These are phyloP conservation scores for Pholiota adiposa DNA, from an alignment of 1,284 basidiomycete species.

Conservation along the genomic window DNA sequence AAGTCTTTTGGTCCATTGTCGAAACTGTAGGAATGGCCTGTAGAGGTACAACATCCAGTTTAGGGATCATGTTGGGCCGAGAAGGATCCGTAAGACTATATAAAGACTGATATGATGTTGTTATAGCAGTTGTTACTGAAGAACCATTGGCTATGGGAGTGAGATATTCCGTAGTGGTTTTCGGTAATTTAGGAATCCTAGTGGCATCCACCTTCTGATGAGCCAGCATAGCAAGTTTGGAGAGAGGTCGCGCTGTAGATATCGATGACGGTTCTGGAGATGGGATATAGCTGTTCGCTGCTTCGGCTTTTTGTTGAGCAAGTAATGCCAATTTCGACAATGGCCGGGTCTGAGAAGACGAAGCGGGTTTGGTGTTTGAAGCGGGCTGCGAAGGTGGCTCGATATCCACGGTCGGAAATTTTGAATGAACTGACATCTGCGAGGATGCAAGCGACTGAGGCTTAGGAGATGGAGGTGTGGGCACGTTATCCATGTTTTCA, in stretches of 20 bases:
- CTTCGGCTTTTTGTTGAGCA: slow-evolving; percentile 37
- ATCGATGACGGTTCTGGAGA: slow-evolving; percentile 19
- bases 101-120: slow-evolving; percentile 72
- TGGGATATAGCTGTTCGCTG: slow-evolving; percentile 14
- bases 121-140: slow-evolving; percentile 79
- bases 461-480: slow-evolving; percentile 11
- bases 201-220: slow-evolving; percentile 62
- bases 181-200: slow-evolving; percentile 39
- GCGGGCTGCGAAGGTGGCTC: background rate
- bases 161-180: slow-evolving; percentile 64
- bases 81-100: slow-evolving; percentile 55
- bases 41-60: slow-evolving; percentile 47
- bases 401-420: slow-evolving; percentile 20
- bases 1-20: slow-evolving; percentile 51
- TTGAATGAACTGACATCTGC: slow-evolving; percentile 20
- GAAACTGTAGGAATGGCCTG: slow-evolving; percentile 18
- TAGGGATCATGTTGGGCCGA: slow-evolving; percentile 38
- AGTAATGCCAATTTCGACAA: slow-evolving; percentile 42
- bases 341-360: slow-evolving; percentile 13
- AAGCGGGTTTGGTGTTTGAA: background rate
- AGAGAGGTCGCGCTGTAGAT: slow-evolving; percentile 43
- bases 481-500: slow-evolving; percentile 43
- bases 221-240: slow-evolving; percentile 75
- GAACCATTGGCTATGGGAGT: slow-evolving; percentile 76
- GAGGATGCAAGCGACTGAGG: slow-evolving; percentile 9